Evolutionary conservation across 352 stramenopile species (phyloP).

Genomic region (Phytophthora tubulina): DNA sequence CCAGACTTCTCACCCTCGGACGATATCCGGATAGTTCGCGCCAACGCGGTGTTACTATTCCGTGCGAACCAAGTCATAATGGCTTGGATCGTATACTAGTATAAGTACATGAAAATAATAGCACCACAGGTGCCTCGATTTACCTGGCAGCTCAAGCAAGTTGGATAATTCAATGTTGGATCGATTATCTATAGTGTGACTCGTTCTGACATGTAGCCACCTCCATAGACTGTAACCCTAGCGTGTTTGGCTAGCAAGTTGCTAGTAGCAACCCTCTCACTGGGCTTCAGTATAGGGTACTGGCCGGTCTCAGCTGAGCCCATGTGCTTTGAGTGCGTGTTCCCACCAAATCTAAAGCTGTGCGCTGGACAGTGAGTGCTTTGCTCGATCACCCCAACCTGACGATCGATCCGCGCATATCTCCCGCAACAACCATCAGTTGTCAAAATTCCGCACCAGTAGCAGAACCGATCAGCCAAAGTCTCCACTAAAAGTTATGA

Average conservation of each 20-base stretch:
- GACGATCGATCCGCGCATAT: constrained; percentile 28
- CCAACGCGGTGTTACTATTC: too few species aligned
- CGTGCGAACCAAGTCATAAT: too few species aligned
- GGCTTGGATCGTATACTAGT: too few species aligned
- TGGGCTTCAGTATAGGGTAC: background rate
- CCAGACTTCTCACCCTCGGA: too few species aligned
- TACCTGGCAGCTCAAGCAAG: too few species aligned
- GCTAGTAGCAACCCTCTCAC: background rate
- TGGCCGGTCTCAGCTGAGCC: constrained; percentile 5
- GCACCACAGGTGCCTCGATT: too few species aligned
- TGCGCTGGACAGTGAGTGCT: background rate
- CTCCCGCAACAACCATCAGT: constrained; percentile 13
- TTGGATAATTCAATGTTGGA: too few species aligned
- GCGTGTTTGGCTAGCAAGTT: background rate
- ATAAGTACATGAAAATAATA: too few species aligned
- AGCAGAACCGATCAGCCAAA: background rate
- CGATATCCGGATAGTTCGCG: too few species aligned
- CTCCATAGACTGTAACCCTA: background rate
- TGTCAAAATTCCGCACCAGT: constrained; percentile 14
- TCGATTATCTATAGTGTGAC: too few species aligned
- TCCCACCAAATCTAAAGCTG: constrained; percentile 15
- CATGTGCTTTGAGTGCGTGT: constrained; percentile 23
- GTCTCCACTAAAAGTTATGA: constrained; percentile 2
- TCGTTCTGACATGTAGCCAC: background rate
- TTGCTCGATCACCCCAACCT: constrained; percentile 11